phyloP scores from a whole-genome alignment of 148 eudicot genomes.

The Spergularia bocconei region DNA sequence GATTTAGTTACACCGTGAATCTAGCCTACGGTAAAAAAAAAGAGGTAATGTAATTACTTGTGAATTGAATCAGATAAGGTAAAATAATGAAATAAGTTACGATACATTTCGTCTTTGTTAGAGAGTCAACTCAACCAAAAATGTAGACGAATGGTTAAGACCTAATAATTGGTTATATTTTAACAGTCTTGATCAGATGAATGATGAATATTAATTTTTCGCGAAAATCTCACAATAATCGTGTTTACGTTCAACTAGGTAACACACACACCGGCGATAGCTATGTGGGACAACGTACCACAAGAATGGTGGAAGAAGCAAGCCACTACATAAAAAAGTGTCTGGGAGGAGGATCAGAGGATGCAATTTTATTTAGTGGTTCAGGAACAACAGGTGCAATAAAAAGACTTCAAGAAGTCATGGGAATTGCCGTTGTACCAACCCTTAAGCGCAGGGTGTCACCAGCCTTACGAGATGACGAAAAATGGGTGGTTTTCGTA shows the following conservation, averaged over 20 bases:
- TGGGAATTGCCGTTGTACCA: conserved; percentile 49
- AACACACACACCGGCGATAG: conserved; percentile 67
- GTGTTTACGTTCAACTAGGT: conserved; percentile 27
- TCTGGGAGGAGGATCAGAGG: conserved; percentile 46
- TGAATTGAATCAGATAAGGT: too few species aligned
- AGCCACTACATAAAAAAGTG: conserved; percentile 46
- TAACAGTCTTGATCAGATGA: too few species aligned
- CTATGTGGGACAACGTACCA: conserved; percentile 49
- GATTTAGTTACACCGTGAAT: too few species aligned
- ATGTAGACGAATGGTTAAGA: too few species aligned
- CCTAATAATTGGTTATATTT: too few species aligned
- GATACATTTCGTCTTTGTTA: too few species aligned
- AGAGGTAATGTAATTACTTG: too few species aligned
- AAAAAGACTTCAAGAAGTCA: conserved; percentile 66
- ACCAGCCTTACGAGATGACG: conserved; percentile 25
- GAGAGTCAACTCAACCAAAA: too few species aligned
- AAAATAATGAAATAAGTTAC: too few species aligned
- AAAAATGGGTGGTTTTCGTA: conserved; percentile 71
- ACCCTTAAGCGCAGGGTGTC: conserved; percentile 35
- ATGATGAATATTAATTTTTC: too few species aligned
- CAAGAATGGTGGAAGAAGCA: conserved; percentile 50
- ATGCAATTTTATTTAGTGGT: conserved; percentile 57
- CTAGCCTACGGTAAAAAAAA: too few species aligned
- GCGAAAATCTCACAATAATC: too few species aligned
- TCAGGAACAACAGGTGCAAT: conserved; percentile 67